A percentile compares a stretch with the other conserved stretches of the same genome.
phyloP scores from a whole-genome alignment of 331 rosid genomes.

The Quercus phellos region DNA sequence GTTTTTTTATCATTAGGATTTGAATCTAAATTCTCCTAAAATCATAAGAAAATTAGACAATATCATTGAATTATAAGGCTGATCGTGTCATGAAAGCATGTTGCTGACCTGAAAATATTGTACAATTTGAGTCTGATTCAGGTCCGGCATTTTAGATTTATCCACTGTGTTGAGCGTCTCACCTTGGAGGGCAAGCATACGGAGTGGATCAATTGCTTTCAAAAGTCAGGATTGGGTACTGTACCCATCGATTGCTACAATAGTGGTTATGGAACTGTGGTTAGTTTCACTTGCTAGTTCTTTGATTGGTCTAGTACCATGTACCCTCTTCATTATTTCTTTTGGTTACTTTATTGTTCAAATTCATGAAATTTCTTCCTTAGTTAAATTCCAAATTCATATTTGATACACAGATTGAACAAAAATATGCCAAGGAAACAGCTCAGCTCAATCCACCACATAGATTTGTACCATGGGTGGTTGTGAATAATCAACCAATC shows the following conservation, averaged over 20 bases:
- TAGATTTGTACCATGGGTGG: slow-evolving; percentile 85
- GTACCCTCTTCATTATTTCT: not conserved
- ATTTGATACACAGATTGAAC: slow-evolving; percentile 50
- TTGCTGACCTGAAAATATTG: not conserved
- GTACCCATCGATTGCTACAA: slow-evolving; percentile 61
- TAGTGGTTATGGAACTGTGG: slow-evolving; percentile 59
- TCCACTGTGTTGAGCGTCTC: slow-evolving; percentile 59
- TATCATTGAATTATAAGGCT: too few species aligned
- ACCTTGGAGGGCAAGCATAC: slow-evolving; percentile 34
- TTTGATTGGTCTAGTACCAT: not conserved
- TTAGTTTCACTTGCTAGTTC: slow-evolving; percentile 16
- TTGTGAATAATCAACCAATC: slow-evolving; percentile 63
- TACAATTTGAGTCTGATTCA: slow-evolving; percentile 18
- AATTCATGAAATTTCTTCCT: not conserved
- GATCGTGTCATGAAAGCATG: not conserved
- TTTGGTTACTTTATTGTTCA: too few species aligned
- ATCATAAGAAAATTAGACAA: too few species aligned
- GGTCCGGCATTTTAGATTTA: slow-evolving; percentile 58
- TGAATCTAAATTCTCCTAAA: too few species aligned
- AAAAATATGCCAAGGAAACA: slow-evolving; percentile 58
- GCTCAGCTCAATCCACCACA: slow-evolving; percentile 60
- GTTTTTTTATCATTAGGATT: too few species aligned
- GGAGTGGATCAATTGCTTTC: slow-evolving; percentile 63
- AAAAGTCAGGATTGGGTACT: slow-evolving; percentile 45
- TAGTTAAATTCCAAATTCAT: not conserved